These are phyloP conservation scores for Adansonia gregorii DNA, from an alignment of 441 rosid genomes.

Conservation along the genomic window DNA sequence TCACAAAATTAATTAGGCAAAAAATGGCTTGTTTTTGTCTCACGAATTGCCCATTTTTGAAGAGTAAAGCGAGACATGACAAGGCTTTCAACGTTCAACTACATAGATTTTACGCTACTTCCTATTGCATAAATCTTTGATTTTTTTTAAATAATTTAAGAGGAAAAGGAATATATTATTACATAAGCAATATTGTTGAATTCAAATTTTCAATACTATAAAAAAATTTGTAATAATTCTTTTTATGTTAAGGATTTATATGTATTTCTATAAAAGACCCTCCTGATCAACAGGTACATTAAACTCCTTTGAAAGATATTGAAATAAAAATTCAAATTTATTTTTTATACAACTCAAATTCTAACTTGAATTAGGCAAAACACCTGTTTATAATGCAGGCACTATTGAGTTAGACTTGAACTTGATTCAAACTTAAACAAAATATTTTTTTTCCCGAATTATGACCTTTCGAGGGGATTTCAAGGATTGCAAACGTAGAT, in stretches of 20 bases:
- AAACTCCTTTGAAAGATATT: background rate
- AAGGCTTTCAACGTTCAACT: conserved; percentile 5
- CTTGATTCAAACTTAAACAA: too few species aligned
- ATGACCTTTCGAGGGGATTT: background rate
- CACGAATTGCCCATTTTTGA: background rate
- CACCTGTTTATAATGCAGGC: too few species aligned
- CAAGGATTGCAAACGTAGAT: background rate
- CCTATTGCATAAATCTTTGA: background rate
- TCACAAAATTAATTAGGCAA: conserved; percentile 22
- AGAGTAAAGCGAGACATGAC: background rate
- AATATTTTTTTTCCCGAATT: too few species aligned
- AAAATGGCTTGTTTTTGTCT: conserved; percentile 11
- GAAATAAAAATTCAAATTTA: background rate
- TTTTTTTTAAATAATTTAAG: background rate
- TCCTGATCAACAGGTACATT: background rate
- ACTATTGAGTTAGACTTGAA: too few species aligned
- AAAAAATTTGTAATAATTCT: background rate
- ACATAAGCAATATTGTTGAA: background rate
- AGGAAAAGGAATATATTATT: background rate
- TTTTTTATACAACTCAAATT: background rate
- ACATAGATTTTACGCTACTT: conserved; percentile 6
- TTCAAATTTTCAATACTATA: background rate
- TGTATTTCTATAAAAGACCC: background rate
- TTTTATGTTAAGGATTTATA: background rate
- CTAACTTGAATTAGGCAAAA: background rate